A percentile compares a stretch with the other conserved stretches of the same genome.
phyloP scores from a whole-genome alignment of 768 basidiomycete species.

The Stropharia rugosoannulata region DNA sequence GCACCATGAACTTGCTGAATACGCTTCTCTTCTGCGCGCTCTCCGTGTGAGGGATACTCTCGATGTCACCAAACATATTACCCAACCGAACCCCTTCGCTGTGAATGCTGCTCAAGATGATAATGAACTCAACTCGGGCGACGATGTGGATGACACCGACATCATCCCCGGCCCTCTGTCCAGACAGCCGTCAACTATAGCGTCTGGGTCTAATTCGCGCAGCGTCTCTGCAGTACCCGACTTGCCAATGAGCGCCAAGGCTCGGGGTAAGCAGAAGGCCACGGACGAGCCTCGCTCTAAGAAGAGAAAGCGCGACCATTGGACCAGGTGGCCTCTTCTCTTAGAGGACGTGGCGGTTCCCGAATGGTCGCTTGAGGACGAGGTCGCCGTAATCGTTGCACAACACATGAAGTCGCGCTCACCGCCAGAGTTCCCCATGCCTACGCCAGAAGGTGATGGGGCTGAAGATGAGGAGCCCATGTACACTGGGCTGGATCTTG shows the following conservation, averaged over 20 bases:
- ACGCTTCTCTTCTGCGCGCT: conserved; percentile 62
- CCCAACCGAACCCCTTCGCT: conserved; percentile 25
- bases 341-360: conserved; percentile 59
- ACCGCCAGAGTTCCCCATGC: conserved; percentile 13
- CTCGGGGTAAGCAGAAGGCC: conserved; percentile 22
- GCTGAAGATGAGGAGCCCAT: conserved; percentile 15
- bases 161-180: not conserved
- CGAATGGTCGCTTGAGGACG: conserved; percentile 72
- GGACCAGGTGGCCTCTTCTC: conserved; percentile 80
- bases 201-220: not conserved
- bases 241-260: conserved; percentile 1
- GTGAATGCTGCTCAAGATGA: not conserved
- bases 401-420: conserved; percentile 28
- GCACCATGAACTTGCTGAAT: conserved; percentile 67
- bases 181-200: not conserved
- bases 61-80: conserved; percentile 56
- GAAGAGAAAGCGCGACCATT: conserved; percentile 40
- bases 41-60: conserved; percentile 56
- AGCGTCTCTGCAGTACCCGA: conserved; percentile 8
- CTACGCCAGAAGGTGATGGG: conserved; percentile 3
- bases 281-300: conserved; percentile 1
- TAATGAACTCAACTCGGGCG: conserved; percentile 17
- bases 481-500: conserved; percentile 14
- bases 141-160: conserved; percentile 23
- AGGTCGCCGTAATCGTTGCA: conserved; percentile 50